Conservation (phyloP, 2,329 filamentous ascomycete genomes). For the Scolecobasidium constrictum region DNA sequence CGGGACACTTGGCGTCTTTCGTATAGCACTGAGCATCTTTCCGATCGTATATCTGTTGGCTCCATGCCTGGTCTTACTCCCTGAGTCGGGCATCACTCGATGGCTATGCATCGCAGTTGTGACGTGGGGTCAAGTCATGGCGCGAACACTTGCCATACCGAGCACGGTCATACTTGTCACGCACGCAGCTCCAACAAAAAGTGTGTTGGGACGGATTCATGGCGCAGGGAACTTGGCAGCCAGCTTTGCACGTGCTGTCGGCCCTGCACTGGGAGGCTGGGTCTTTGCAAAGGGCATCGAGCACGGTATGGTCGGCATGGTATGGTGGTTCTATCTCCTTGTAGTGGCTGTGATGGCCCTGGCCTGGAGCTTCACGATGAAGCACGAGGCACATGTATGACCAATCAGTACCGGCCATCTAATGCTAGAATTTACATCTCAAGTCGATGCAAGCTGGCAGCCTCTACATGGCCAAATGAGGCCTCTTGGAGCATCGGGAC, state of each 20-base stretch:
- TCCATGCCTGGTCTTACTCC: slow-evolving; percentile 5
- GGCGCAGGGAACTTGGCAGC: slow-evolving; percentile 42
- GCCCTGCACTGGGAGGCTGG: slow-evolving; percentile 39
- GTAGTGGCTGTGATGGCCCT: slow-evolving; percentile 18
- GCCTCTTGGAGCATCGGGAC: too few species aligned
- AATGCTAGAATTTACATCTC: too few species aligned
- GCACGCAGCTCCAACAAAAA: slow-evolving; percentile 49
- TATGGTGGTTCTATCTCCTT: slow-evolving; percentile 31
- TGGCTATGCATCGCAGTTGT: slow-evolving; percentile 7
- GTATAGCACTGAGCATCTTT: slow-evolving; percentile 8
- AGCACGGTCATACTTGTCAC: slow-evolving; percentile 50
- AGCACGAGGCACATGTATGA: too few species aligned
- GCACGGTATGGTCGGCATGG: slow-evolving; percentile 34
- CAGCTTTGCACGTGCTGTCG: slow-evolving; percentile 36
- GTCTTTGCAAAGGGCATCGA: slow-evolving; percentile 38
- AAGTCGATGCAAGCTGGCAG: too few species aligned
- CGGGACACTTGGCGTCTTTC: slow-evolving; percentile 40
- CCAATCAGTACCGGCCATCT: too few species aligned
- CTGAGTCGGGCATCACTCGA: not conserved
- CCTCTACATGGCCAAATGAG: too few species aligned
- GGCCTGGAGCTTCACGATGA: slow-evolving; percentile 8
- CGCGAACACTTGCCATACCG: slow-evolving; percentile 31
- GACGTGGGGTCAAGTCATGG: slow-evolving; percentile 1
- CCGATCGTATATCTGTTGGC: slow-evolving; percentile 7
- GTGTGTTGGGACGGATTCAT: slow-evolving; percentile 47